Evolutionary conservation across 2,329 filamentous ascomycete genomes (phyloP).

Genomic region (Colletotrichum costaricense): DNA sequence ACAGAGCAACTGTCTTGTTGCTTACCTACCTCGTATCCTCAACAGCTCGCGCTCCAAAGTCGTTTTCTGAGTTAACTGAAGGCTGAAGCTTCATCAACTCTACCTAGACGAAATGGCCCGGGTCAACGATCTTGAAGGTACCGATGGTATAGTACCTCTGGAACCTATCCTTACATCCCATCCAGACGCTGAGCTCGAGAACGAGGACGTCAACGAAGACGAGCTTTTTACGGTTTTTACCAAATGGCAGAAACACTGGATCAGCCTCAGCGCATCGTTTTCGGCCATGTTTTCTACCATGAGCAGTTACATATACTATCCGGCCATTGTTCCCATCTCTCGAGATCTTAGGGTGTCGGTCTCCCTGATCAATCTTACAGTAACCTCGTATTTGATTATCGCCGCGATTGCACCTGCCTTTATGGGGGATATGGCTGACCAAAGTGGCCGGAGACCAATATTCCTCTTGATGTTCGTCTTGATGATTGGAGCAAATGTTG

Average conservation of each 20-base stretch:
- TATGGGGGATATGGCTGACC: slow-evolving; percentile 60
- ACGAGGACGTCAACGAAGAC: not conserved
- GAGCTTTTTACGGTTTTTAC: not conserved
- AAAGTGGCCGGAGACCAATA: slow-evolving; percentile 56
- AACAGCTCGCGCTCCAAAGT: too few species aligned
- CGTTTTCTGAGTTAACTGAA: too few species aligned
- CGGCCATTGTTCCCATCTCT: slow-evolving; percentile 56
- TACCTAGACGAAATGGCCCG: too few species aligned
- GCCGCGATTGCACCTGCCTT: slow-evolving; percentile 65
- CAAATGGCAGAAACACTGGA: not conserved
- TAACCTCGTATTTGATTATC: slow-evolving; percentile 58
- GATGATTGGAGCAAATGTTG: slow-evolving; percentile 58
- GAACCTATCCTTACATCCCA: not conserved
- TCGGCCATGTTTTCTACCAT: slow-evolving; percentile 49
- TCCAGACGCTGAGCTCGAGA: not conserved
- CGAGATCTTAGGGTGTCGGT: slow-evolving; percentile 52
- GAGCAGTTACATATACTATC: slow-evolving; percentile 60
- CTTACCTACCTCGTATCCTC: too few species aligned
- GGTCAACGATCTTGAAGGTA: too few species aligned
- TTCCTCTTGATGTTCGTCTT: slow-evolving; percentile 59
- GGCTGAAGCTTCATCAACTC: too few species aligned
- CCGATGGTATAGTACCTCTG: not conserved
- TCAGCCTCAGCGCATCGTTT: not conserved
- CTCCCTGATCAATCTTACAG: slow-evolving; percentile 53
- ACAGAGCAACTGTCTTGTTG: too few species aligned